phyloP scores from a whole-genome alignment of 2,329 filamentous ascomycete species.

The Pseudophaeomoniella oleicola region DNA sequence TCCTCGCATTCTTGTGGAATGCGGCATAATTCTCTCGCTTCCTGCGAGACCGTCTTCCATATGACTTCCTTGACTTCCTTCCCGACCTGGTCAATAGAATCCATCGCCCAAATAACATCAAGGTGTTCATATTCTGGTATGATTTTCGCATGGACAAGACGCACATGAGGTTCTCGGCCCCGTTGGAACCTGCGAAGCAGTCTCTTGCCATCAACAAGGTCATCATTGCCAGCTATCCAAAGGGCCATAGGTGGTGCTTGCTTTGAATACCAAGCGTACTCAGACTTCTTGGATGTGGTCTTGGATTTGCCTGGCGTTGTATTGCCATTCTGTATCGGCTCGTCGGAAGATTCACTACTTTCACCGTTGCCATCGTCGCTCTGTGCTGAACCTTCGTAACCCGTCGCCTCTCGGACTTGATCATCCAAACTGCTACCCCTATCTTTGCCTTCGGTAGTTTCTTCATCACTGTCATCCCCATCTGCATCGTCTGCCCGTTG shows the following conservation, averaged over 20 bases:
- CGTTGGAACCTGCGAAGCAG: conserved; percentile 60
- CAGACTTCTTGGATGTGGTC: conserved; percentile 22
- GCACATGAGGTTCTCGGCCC: conserved; percentile 67
- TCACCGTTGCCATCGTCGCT: conserved; percentile 2
- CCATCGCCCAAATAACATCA: conserved; percentile 91
- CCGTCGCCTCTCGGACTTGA: neutral
- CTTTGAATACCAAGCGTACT: conserved; percentile 67
- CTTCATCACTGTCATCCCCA: conserved; percentile 1
- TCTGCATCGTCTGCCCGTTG: conserved; percentile 39
- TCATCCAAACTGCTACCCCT: neutral
- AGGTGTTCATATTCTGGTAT: conserved; percentile 85
- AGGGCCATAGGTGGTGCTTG: conserved; percentile 70
- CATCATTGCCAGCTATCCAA: conserved; percentile 74
- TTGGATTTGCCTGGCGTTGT: conserved; percentile 2
- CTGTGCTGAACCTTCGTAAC: neutral
- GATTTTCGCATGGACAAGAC: conserved; percentile 66
- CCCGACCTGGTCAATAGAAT: conserved; percentile 70
- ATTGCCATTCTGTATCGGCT: conserved; percentile 2
- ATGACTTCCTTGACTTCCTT: conserved; percentile 65
- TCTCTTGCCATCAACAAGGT: conserved; percentile 67
- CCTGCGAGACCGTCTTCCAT: conserved; percentile 56
- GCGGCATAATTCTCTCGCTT: conserved; percentile 45
- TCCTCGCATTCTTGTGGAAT: conserved; percentile 50
- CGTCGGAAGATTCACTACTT: conserved; percentile 1
- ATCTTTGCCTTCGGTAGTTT: conserved; percentile 4